These are phyloP conservation scores for Teunomyces kruisii DNA, from an alignment of 805 yeast genomes.

Conservation along the genomic window DNA sequence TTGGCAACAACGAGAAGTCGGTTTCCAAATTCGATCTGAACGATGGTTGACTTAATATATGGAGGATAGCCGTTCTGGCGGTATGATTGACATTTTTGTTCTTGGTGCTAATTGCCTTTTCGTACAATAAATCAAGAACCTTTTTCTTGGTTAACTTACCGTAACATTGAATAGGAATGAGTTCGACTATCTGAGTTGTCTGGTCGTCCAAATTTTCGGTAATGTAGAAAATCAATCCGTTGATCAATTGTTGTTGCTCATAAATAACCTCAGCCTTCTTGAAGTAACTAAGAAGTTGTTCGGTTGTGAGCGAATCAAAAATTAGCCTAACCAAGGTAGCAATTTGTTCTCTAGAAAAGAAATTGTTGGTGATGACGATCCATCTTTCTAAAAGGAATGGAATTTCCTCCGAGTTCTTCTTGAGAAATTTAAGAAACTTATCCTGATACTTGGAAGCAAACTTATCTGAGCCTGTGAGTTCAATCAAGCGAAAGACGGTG, in stretches of 20 bases:
- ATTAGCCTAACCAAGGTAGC: constrained; percentile 25
- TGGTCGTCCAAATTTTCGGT: constrained; percentile 6
- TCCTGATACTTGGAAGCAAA: constrained; percentile 7
- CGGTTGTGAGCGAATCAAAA: constrained; percentile 13
- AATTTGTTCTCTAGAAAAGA: constrained; percentile 31
- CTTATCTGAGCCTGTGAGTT: constrained; percentile 30
- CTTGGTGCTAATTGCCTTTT: constrained; percentile 2
- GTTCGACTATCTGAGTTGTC: constrained; percentile 11
- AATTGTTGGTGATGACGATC: constrained; percentile 46
- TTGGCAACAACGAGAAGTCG: constrained; percentile 25
- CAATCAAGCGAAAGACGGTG: constrained; percentile 51
- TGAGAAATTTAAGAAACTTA: constrained; percentile 13
- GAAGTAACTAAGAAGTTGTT: constrained; percentile 11
- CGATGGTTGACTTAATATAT: constrained; percentile 51
- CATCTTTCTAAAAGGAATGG: constrained; percentile 46
- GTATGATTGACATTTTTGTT: constrained; percentile 3
- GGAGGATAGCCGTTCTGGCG: constrained; percentile 27
- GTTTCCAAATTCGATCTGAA: constrained; percentile 53
- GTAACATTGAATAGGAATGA: constrained; percentile 53
- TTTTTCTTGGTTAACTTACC: constrained; percentile 11
- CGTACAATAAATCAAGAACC: constrained; percentile 13
- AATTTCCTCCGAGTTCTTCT: constrained; percentile 1
- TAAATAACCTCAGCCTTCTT: constrained; percentile 38
- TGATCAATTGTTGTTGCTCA: constrained; percentile 47
- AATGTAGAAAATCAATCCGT: constrained; percentile 22